Base-by-base conservation (phyloP, 805 yeast genomes). In the Candida parachauliodes region DNA sequence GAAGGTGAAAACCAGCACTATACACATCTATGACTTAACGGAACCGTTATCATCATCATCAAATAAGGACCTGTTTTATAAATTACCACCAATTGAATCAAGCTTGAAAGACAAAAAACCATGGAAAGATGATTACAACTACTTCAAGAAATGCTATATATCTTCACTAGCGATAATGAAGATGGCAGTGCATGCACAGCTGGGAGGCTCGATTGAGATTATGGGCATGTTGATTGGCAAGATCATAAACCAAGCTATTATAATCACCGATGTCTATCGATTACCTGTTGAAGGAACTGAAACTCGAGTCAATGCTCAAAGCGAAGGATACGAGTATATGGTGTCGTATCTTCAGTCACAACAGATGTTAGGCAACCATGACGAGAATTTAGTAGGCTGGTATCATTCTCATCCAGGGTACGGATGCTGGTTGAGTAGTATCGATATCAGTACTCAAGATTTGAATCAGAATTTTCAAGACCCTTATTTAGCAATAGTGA, bases 341-440 rank as follows among this genome's bases (percentile, higher is more conserved):
- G 93, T 89, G 1, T 81, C 79, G 42, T 88, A 85, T 57, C 64
- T 85, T 36, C 81, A 81, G 38, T 65, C 71, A 28, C 41, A 44
- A 27, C 75, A 76, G 51, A 59, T 64, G 18, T 63, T 71, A 14
- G 77, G 76, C 1, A 19, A 18, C 5, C 51, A 61, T 17, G 46
- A 54, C n/a, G 73, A 84, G 44, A 75, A 84, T 48, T 83, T 91
- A 16, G 86, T 93, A 11, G 98, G 98, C 8, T 91, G 98, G 98
- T 91, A 93, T 60, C 98, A 72, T 59, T 88, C 91, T 4, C 98
- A 91, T 59, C 98, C 98, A 0, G 96, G 96, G 0, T 91, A 88
- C 58, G 97, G 96, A 12, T 89, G 97, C 57, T 91, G 97, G 96
- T 61, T 91, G 30, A 81, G 93, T 38, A 94, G 93, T 3, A 88